Conservation (phyloP, 495 filamentous ascomycete species). For the Annulohypoxylon stygium region DNA sequence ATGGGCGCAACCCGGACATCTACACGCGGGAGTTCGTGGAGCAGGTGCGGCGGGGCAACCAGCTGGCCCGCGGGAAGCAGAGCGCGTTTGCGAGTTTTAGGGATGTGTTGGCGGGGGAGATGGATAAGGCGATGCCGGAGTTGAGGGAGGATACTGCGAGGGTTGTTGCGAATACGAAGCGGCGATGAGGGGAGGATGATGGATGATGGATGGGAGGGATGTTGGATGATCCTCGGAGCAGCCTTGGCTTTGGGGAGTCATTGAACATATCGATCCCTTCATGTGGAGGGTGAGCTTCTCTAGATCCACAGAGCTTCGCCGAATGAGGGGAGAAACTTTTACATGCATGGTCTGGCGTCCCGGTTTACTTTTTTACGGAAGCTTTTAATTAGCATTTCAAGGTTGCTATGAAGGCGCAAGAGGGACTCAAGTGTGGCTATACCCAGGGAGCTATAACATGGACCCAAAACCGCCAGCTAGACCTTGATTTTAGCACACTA, state of each 20-base stretch:
- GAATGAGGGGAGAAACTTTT: background rate
- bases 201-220: background rate
- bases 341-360: conserved; percentile 25
- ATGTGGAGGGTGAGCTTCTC: no score
- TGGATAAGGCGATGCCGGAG: conserved; percentile 83
- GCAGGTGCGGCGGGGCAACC: conserved; percentile 84
- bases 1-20: conserved; percentile 95
- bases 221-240: background rate
- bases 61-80: conserved; percentile 84
- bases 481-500: background rate
- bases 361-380: conserved; percentile 10
- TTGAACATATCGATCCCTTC: no score
- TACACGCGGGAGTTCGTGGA: conserved; percentile 98
- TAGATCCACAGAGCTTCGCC: background rate
- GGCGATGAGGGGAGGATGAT: background rate
- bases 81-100: conserved; percentile 83
- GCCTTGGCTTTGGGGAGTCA: background rate
- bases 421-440: background rate
- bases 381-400: background rate
- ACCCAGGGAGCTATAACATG: background rate
- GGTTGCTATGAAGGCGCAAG: background rate
- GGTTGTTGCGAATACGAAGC: conserved; percentile 64
- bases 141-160: conserved; percentile 74
- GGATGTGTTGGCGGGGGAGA: conserved; percentile 85
- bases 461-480: background rate